These are phyloP conservation scores for Candida bentonensis DNA, from an alignment of 805 yeast species.

Conservation along the genomic window DNA sequence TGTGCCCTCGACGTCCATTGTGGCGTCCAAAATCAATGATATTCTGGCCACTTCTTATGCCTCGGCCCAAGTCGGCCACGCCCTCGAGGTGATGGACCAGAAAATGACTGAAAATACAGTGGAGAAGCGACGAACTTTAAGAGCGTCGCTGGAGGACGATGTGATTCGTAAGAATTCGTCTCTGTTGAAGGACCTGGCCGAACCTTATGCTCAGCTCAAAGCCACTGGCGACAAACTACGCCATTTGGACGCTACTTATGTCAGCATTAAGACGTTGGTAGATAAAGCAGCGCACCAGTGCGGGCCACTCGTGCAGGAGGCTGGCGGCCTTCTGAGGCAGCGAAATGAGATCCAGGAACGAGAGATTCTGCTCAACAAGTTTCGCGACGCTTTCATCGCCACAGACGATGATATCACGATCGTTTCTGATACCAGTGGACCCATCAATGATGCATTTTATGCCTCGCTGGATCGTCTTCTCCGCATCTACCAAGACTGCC, in stretches of 20 bases:
- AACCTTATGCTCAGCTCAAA: slow-evolving; percentile 12
- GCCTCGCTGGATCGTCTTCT: slow-evolving; percentile 43
- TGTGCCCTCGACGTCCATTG: slow-evolving; percentile 1
- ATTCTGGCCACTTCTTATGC: slow-evolving; percentile 22
- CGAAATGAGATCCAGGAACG: slow-evolving; percentile 12
- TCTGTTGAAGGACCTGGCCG: slow-evolving; percentile 19
- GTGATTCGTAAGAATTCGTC: slow-evolving; percentile 19
- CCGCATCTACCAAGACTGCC: slow-evolving; percentile 49
- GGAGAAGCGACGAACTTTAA: slow-evolving; percentile 19
- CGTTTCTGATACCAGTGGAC: slow-evolving; percentile 23
- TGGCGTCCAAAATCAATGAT: slow-evolving; percentile 10
- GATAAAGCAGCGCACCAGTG: slow-evolving; percentile 12
- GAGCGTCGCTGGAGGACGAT: slow-evolving; percentile 21
- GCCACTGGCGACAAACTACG: slow-evolving; percentile 11
- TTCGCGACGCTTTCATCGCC: slow-evolving; percentile 46
- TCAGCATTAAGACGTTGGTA: slow-evolving; percentile 12
- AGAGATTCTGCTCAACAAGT: slow-evolving; percentile 14
- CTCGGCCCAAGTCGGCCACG: slow-evolving; percentile 18
- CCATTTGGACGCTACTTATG: slow-evolving; percentile 10
- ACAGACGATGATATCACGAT: slow-evolving; percentile 58
- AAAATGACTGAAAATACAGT: slow-evolving; percentile 18
- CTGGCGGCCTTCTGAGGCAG: slow-evolving; percentile 11
- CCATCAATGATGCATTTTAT: slow-evolving; percentile 39
- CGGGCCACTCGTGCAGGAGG: slow-evolving; percentile 12
- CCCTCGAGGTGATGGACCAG: slow-evolving; percentile 18